A percentile compares a stretch with the other conserved stretches of the same genome.
Conservation (phyloP, 148 eudicot genomes). For the Limonium bicolor region DNA sequence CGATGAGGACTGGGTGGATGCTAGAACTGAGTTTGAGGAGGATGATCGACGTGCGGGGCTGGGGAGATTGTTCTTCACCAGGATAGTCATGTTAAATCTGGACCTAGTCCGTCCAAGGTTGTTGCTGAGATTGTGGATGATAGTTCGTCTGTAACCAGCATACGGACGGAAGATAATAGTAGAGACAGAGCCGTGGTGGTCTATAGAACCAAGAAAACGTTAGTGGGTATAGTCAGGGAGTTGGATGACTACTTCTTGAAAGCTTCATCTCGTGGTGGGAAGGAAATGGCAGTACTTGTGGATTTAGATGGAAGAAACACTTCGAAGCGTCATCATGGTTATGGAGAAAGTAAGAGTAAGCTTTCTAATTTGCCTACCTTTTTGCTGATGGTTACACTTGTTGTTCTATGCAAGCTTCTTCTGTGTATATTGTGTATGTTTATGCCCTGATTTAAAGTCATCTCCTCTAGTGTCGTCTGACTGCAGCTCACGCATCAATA, state of each 20-base stretch:
- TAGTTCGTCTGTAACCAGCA: slow-evolving; percentile 26
- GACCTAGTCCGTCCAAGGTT: slow-evolving; percentile 8
- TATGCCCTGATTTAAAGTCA: no score
- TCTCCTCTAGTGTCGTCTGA: no score
- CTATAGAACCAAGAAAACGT: slow-evolving; percentile 40
- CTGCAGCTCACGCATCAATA: no score
- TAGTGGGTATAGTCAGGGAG: slow-evolving; percentile 48
- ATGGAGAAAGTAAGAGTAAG: slow-evolving; percentile 36
- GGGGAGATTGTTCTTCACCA: no score
- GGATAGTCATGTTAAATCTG: slow-evolving; percentile 7
- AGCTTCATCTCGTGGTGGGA: slow-evolving; percentile 49
- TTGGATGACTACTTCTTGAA: slow-evolving; percentile 71
- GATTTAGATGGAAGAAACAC: slow-evolving; percentile 32
- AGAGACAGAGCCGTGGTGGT: slow-evolving; percentile 53
- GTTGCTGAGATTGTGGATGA: slow-evolving; percentile 25
- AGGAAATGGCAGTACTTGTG: slow-evolving; percentile 44
- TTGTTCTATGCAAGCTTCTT: no score
- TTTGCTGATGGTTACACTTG: no score
- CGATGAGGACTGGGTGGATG: slow-evolving; percentile 75
- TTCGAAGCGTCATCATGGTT: slow-evolving; percentile 20
- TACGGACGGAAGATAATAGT: slow-evolving; percentile 28
- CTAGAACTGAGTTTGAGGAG: slow-evolving; percentile 46
- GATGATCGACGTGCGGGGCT: slow-evolving; percentile 24
- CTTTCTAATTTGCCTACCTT: slow-evolving; percentile 1
- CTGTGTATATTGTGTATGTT: no score